phyloP scores from a whole-genome alignment of 2,329 filamentous ascomycete genomes.

The Ophiostoma ips region DNA sequence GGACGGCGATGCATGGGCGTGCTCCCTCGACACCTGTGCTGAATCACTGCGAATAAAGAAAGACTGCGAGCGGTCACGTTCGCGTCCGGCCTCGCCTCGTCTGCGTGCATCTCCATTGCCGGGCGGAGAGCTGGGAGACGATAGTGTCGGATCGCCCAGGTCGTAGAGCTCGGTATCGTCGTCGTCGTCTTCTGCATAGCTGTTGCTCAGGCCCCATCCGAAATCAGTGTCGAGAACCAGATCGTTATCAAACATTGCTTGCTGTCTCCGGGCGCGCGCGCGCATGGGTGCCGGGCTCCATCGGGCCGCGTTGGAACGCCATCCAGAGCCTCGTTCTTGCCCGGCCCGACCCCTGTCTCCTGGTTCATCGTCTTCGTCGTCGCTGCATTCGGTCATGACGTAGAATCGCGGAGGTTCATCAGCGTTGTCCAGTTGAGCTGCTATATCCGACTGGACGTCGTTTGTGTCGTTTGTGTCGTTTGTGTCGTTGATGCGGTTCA shows the following conservation, averaged over 20 bases:
- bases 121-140: slow-evolving; percentile 3
- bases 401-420: slow-evolving; percentile 30
- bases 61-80: neutral
- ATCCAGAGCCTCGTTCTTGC: neutral
- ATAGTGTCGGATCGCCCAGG: slow-evolving; percentile 1
- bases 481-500: slow-evolving; percentile 16
- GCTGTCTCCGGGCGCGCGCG: neutral
- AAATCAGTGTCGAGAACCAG: neutral
- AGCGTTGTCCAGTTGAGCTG: slow-evolving; percentile 23
- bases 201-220: neutral
- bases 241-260: neutral
- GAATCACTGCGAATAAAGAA: neutral
- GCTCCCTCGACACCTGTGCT: neutral
- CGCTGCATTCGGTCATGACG: slow-evolving; percentile 45
- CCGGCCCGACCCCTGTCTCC: slow-evolving; percentile 9
- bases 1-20: neutral
- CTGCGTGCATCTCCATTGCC: neutral
- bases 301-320: neutral
- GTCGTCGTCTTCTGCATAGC: slow-evolving; percentile 3
- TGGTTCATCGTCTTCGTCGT: slow-evolving; percentile 35
- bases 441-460: slow-evolving; percentile 24
- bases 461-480: slow-evolving; percentile 17
- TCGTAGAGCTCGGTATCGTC: slow-evolving; percentile 10
- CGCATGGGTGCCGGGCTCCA: neutral
- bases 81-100: neutral